These are phyloP conservation scores for Saccharomycodes ludwigii DNA, from an alignment of 805 yeast species.

Conservation along the genomic window DNA sequence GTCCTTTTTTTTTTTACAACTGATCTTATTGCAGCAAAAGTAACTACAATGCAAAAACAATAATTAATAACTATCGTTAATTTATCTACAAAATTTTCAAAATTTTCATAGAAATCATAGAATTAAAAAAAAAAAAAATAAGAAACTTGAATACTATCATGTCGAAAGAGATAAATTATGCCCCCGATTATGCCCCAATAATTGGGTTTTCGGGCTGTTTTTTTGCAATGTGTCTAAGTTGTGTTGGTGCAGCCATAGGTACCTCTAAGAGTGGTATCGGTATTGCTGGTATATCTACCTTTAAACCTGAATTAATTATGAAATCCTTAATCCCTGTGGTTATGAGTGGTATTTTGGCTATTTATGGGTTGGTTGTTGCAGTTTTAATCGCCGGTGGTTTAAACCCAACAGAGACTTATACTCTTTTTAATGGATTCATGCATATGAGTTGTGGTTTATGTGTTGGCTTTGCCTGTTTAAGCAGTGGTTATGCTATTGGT, in stretches of 20 bases:
- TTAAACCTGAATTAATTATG: conserved; percentile 95
- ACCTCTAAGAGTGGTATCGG: conserved; percentile 98
- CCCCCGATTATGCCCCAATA: conserved; percentile 92
- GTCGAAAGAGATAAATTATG: conserved; percentile 40
- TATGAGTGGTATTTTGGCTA: conserved; percentile 95
- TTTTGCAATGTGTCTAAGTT: conserved; percentile 78
- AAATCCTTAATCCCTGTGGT: conserved; percentile 92
- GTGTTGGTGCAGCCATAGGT: conserved; percentile 98
- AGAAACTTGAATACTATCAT: conserved; percentile 3
- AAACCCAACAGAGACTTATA: conserved; percentile 65
- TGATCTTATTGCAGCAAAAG: neutral
- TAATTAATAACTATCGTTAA: neutral
- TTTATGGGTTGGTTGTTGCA: conserved; percentile 92
- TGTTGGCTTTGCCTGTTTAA: conserved; percentile 93
- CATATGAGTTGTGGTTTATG: conserved; percentile 92
- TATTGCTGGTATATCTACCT: conserved; percentile 95
- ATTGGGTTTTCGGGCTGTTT: conserved; percentile 97
- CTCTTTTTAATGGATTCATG: conserved; percentile 94
- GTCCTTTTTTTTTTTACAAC: neutral
- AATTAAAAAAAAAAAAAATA: conserved; percentile 1
- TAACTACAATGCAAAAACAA: neutral
- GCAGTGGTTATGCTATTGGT: conserved; percentile 95
- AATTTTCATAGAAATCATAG: neutral
- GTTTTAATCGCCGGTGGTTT: conserved; percentile 89
- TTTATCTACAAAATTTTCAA: conserved; percentile 4